A percentile compares a stretch with the other conserved stretches of the same genome.
phyloP scores from a whole-genome alignment of 2,329 filamentous ascomycete species.

The Gyromitra esculenta region DNA sequence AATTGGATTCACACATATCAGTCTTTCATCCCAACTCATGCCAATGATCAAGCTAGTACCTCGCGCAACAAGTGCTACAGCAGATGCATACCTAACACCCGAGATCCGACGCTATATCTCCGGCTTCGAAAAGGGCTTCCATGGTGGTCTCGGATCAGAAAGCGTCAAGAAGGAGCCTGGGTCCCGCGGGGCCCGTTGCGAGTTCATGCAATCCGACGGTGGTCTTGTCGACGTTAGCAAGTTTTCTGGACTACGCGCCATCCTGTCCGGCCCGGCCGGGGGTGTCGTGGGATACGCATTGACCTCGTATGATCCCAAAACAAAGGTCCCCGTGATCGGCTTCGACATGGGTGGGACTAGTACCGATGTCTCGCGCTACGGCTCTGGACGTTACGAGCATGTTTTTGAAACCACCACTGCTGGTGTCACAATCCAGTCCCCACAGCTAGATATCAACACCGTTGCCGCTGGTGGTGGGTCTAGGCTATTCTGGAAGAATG shows the following conservation, averaged over 20 bases:
- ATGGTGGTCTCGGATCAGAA: slow-evolving; percentile 78
- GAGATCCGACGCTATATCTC: slow-evolving; percentile 80
- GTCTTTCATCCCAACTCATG: slow-evolving; percentile 81
- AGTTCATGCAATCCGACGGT: slow-evolving; percentile 82
- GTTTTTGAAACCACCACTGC: slow-evolving; percentile 94
- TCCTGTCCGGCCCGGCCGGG: slow-evolving; percentile 89
- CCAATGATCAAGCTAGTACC: slow-evolving; percentile 87
- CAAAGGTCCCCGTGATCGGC: slow-evolving; percentile 85
- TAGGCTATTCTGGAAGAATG: slow-evolving; percentile 85
- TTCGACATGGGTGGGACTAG: slow-evolving; percentile 97
- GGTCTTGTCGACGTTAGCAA: slow-evolving; percentile 77
- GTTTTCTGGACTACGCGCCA: slow-evolving; percentile 85
- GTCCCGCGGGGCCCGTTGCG: slow-evolving; percentile 78
- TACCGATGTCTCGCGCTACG: slow-evolving; percentile 89
- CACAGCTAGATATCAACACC: slow-evolving; percentile 93
- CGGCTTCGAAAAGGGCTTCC: slow-evolving; percentile 82
- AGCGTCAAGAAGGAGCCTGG: slow-evolving; percentile 75
- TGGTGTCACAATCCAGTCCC: slow-evolving; percentile 91
- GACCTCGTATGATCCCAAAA: slow-evolving; percentile 85
- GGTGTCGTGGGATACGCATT: slow-evolving; percentile 92
- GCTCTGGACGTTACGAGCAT: slow-evolving; percentile 85
- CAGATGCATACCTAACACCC: slow-evolving; percentile 82
- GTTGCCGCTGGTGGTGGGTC: slow-evolving; percentile 91
- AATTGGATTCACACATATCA: slow-evolving; percentile 85
- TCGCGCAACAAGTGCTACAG: slow-evolving; percentile 78